These are phyloP conservation scores for Intubia oerlemansii DNA, from an alignment of 2,329 filamentous ascomycete genomes.

Conservation along the genomic window DNA sequence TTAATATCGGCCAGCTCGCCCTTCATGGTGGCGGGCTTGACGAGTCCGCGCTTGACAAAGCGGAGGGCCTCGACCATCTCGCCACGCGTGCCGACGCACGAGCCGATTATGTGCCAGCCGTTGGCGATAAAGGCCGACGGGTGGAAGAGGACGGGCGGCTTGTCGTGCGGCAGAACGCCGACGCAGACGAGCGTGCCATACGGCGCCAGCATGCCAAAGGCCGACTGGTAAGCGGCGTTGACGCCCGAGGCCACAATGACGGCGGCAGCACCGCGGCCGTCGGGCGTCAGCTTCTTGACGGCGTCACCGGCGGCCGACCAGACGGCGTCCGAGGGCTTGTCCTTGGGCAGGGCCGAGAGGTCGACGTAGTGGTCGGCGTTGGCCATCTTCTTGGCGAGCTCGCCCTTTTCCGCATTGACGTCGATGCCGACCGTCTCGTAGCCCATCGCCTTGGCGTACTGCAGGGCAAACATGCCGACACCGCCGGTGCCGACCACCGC, in stretches of 20 bases:
- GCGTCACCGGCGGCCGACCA: constrained; percentile 8
- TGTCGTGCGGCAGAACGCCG: constrained; percentile 13
- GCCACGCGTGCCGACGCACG: constrained; percentile 15
- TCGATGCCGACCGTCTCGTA: constrained; percentile 19
- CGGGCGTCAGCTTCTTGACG: constrained; percentile 10
- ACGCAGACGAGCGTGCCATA: constrained; percentile 20
- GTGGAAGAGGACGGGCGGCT: constrained; percentile 12
- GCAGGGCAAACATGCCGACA: constrained; percentile 17
- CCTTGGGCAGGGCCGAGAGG: constrained; percentile 6
- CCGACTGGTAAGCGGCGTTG: constrained; percentile 14
- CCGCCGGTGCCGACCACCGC: constrained; percentile 18
- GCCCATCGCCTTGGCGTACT: constrained; percentile 20
- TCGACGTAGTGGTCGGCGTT: constrained; percentile 19
- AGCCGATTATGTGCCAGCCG: constrained; percentile 15
- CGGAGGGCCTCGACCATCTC: constrained; percentile 20
- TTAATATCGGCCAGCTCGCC: constrained; percentile 10
- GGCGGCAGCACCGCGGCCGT: constrained; percentile 9
- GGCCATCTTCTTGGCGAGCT: constrained; percentile 7
- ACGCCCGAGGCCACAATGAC: constrained; percentile 14
- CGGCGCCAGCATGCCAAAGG: constrained; percentile 14
- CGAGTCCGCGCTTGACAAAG: constrained; percentile 14
- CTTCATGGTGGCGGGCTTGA: constrained; percentile 12
- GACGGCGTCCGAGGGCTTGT: constrained; percentile 1
- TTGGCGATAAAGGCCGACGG: constrained; percentile 15
- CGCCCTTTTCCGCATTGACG: constrained; percentile 12